phyloP scores from a whole-genome alignment of 495 filamentous ascomycete species.

The Aspergillus steynii region DNA sequence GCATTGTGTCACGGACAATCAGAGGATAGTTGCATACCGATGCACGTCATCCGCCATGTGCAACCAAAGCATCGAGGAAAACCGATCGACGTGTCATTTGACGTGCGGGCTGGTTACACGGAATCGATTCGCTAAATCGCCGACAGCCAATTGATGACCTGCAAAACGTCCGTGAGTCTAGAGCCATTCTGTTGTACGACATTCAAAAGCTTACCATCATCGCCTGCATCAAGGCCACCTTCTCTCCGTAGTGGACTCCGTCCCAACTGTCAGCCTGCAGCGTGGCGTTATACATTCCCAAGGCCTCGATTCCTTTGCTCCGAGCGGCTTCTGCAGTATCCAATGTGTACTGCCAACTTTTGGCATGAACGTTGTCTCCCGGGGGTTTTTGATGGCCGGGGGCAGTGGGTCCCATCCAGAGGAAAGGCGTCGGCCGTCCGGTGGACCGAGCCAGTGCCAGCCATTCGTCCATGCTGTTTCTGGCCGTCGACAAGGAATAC shows the following conservation, averaged over 20 bases:
- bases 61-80: background rate
- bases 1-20: background rate
- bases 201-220: slow-evolving; percentile 45
- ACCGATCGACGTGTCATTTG: background rate
- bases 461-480: slow-evolving; percentile 48
- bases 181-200: slow-evolving; percentile 8
- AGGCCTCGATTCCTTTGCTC: slow-evolving; percentile 38
- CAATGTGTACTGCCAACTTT: slow-evolving; percentile 46
- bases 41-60: background rate
- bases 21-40: slow-evolving; percentile 1
- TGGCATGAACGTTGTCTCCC: slow-evolving; percentile 34
- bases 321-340: slow-evolving; percentile 38
- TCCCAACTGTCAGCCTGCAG: slow-evolving; percentile 46
- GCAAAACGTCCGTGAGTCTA: slow-evolving; percentile 6
- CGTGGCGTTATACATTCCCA: slow-evolving; percentile 52
- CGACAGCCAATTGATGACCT: slow-evolving; percentile 49
- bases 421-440: slow-evolving; percentile 42
- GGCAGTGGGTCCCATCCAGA: slow-evolving; percentile 52
- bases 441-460: slow-evolving; percentile 35
- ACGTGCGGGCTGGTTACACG: background rate
- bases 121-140: slow-evolving; percentile 22
- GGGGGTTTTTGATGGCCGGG: slow-evolving; percentile 38
- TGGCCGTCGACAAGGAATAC: slow-evolving; percentile 34
- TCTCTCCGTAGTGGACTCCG: slow-evolving; percentile 44
- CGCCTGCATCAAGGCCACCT: slow-evolving; percentile 47